Percentiles rank a stretch among this genome's conserved stretches.
Conservation (phyloP, 1,139 yeast genomes). For the Saccharomyces pastorianus region DNA sequence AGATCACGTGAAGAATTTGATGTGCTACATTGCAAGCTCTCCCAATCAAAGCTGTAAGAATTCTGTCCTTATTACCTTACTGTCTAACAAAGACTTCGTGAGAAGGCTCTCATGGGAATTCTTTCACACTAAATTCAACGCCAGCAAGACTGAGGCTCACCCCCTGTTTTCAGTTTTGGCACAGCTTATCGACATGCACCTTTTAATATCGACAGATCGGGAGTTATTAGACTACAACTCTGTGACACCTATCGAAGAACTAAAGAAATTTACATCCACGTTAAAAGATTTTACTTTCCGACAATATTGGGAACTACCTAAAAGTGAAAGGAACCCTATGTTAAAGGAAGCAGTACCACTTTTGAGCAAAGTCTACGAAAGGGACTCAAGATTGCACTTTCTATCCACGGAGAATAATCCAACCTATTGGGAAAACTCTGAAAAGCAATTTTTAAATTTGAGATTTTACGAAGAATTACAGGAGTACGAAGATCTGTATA, state of each 20-base stretch:
- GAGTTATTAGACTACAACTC: slow-evolving; percentile 45
- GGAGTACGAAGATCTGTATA: slow-evolving; percentile 24
- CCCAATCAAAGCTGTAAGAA: slow-evolving; percentile 17
- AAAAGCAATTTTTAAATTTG: slow-evolving; percentile 13
- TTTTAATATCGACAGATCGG: slow-evolving; percentile 62
- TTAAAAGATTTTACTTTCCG: slow-evolving; percentile 50
- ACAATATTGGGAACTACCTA: slow-evolving; percentile 38
- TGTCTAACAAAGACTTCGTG: slow-evolving; percentile 15
- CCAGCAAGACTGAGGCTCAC: not conserved
- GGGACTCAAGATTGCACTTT: slow-evolving; percentile 60
- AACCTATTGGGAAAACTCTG: slow-evolving; percentile 46
- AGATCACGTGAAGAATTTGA: not conserved
- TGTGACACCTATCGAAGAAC: slow-evolving; percentile 41
- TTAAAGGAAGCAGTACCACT: slow-evolving; percentile 42
- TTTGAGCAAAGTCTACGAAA: slow-evolving; percentile 58
- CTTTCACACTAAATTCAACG: slow-evolving; percentile 20
- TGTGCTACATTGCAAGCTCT: slow-evolving; percentile 21
- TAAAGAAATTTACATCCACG: slow-evolving; percentile 41
- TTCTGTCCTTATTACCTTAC: slow-evolving; percentile 18
- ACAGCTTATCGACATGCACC: slow-evolving; percentile 48
- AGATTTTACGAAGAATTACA: slow-evolving; percentile 21
- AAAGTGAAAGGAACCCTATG: slow-evolving; percentile 24
- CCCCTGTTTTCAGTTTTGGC: slow-evolving; percentile 27
- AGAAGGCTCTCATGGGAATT: slow-evolving; percentile 23
- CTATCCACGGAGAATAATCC: slow-evolving; percentile 31